phyloP scores from a whole-genome alignment of 2,329 filamentous ascomycete species.

The Aspergillus neoniger region DNA sequence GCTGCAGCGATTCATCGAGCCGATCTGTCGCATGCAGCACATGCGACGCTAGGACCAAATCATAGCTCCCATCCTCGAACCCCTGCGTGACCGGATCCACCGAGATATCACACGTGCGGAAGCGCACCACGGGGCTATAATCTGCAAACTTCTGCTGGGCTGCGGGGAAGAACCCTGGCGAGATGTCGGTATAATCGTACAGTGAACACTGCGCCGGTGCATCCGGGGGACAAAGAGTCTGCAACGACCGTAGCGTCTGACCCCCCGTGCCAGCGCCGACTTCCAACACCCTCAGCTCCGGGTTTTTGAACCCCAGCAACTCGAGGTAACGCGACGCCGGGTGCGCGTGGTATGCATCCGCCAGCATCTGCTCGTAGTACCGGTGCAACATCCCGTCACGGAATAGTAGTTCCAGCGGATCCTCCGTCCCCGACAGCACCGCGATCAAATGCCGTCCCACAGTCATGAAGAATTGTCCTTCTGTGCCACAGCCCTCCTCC shows the following conservation, averaged over 20 bases:
- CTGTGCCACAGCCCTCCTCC: not conserved
- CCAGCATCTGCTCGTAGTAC: conserved; percentile 5
- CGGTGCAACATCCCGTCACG: not conserved
- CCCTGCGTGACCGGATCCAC: conserved; percentile 1
- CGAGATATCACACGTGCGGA: conserved; percentile 5
- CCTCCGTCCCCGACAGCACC: not conserved
- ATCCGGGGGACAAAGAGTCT: not conserved
- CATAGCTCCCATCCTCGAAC: conserved; percentile 7
- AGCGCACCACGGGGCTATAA: conserved; percentile 3
- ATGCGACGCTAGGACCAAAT: conserved; percentile 9
- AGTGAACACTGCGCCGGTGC: conserved; percentile 4
- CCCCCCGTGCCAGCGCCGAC: conserved; percentile 9
- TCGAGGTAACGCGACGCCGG: conserved; percentile 7
- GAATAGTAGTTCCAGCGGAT: conserved; percentile 4
- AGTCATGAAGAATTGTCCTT: conserved; percentile 1
- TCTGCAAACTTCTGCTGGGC: conserved; percentile 3
- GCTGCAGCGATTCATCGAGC: not conserved
- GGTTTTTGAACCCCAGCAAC: conserved; percentile 10
- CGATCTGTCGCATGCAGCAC: conserved; percentile 7
- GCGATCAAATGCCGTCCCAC: not conserved
- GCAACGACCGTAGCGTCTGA: not conserved
- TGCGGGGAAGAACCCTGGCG: conserved; percentile 9
- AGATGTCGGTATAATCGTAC: conserved; percentile 10
- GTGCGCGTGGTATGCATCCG: conserved; percentile 1
- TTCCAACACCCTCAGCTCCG: conserved; percentile 7